Percentiles rank a stretch among this genome's conserved stretches.
Conservation (phyloP, 2,329 filamentous ascomycete genomes). For the Aspergillus udagawae region DNA sequence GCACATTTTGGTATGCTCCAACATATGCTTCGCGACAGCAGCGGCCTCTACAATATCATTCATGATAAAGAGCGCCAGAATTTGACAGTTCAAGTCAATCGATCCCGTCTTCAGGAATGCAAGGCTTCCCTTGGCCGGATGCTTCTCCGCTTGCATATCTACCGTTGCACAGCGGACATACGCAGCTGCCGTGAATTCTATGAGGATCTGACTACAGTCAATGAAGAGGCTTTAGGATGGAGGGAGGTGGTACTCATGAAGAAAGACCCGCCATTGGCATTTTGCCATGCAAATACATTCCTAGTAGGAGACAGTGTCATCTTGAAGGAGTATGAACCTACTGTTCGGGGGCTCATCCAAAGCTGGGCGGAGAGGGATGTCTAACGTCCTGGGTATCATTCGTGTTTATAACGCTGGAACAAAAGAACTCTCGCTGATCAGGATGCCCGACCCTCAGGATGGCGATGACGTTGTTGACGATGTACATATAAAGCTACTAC, state of each 20-base stretch:
- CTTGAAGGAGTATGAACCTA: conserved; percentile 57
- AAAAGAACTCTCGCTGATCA: no score
- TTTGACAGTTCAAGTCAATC: conserved; percentile 7
- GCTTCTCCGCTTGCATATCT: conserved; percentile 58
- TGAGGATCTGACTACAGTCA: conserved; percentile 53
- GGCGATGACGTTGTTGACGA: no score
- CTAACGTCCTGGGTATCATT: neutral
- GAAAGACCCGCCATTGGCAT: conserved; percentile 51
- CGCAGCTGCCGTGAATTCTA: conserved; percentile 53
- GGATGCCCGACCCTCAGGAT: no score
- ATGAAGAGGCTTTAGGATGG: conserved; percentile 51
- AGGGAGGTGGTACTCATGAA: conserved; percentile 54
- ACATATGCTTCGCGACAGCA: conserved; percentile 52
- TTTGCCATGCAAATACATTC: conserved; percentile 61
- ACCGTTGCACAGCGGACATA: conserved; percentile 59
- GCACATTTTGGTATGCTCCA: conserved; percentile 61
- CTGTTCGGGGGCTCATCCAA: conserved; percentile 48
- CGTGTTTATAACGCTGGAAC: no score
- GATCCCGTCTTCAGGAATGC: conserved; percentile 37
- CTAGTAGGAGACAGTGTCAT: conserved; percentile 38
- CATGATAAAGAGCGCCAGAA: conserved; percentile 39
- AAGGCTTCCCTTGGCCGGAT: conserved; percentile 57
- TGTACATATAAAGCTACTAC: no score
- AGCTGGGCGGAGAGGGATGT: conserved; percentile 41
- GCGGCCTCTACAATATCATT: conserved; percentile 50